Base-by-base conservation (phyloP, 1,139 yeast species). In the Suhomyces kunorum region DNA sequence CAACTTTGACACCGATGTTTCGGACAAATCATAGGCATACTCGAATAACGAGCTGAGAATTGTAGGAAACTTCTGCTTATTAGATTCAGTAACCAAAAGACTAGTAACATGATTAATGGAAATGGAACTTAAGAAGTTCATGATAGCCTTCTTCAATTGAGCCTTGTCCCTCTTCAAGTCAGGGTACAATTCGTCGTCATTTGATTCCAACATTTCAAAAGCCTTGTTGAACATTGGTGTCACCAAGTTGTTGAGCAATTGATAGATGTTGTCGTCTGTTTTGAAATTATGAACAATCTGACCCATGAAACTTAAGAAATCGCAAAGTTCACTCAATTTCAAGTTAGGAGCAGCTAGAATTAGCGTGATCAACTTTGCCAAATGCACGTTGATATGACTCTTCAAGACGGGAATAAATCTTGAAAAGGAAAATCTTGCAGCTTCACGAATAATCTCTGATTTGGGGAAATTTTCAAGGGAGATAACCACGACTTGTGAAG, bases 351-450 rank as follows among this genome's bases (percentile, higher is more conserved):
- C 77, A 6, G 81, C 78, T 58, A 94, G 72, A 38, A 87, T 70
- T n/a, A 85, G 69, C 3, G 87, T 78, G 43, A 92, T 80, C 43
- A 90, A 74, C 54, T 88, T 83, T 43, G 84, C 83, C 58, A 87
- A 73, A 56, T 81, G 86, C 23, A 69, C 68, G 42, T 81, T 81
- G 27, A 68, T 61, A 17, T 54, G 56, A 35, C 54, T 59, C 27
- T 63, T 61, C 48, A 90, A 68, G 25, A 90, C 71, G 15, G 95
- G 89, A 41, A 89, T 83, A 47, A 94, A 74, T 47, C 98, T 77
- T 4, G 96, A 87, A 64, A 90, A 83, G 16, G 96, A 80, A 60
- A 87, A 87, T 52, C 97, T 76, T 1, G 94, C 74, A 4, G 96
- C 84, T 49, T 89, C 96, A 56, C 98, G 77, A 38, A 92, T 80